Percentiles rank a stretch among this genome's conserved stretches.
phyloP scores from a whole-genome alignment of 257 asterid genomes.

The Penstemon eatonii region DNA sequence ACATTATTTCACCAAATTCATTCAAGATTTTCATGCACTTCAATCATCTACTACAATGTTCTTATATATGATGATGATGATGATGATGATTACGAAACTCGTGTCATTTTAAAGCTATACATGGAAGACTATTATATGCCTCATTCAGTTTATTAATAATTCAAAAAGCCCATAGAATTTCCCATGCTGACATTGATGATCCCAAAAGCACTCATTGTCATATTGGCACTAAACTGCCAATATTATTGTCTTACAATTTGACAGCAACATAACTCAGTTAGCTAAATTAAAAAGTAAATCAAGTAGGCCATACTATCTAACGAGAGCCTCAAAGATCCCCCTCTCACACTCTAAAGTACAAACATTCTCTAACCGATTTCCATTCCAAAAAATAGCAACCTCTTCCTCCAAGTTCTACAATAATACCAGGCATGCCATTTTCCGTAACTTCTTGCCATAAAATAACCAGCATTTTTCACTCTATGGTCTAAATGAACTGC shows the following conservation, averaged over 20 bases:
- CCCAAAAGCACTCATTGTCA: neutral
- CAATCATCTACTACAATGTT: conserved; percentile 2
- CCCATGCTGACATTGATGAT: neutral
- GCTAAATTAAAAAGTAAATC: neutral
- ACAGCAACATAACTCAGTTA: conserved; percentile 7
- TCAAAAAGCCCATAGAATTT: conserved; percentile 5
- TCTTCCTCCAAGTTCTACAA: conserved; percentile 2
- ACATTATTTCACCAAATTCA: neutral
- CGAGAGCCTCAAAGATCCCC: neutral
- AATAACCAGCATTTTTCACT: conserved; percentile 4
- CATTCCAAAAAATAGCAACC: conserved; percentile 14
- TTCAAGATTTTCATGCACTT: conserved; percentile 4
- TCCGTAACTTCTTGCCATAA: conserved; percentile 8
- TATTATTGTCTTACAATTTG: neutral
- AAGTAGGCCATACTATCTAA: neutral
- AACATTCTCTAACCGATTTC: neutral
- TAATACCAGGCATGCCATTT: neutral
- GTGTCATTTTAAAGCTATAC: conserved; percentile 5
- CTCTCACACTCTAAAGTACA: neutral
- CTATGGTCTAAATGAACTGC: conserved; percentile 10
- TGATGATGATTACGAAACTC: neutral
- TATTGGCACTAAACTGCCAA: conserved; percentile 8
- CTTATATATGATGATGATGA: conserved; percentile 1
- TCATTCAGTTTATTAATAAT: neutral
- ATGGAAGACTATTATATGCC: neutral